A percentile compares a stretch with the other conserved stretches of the same genome.
Conservation (phyloP, 768 basidiomycete species). For the Boletus sp. region DNA sequence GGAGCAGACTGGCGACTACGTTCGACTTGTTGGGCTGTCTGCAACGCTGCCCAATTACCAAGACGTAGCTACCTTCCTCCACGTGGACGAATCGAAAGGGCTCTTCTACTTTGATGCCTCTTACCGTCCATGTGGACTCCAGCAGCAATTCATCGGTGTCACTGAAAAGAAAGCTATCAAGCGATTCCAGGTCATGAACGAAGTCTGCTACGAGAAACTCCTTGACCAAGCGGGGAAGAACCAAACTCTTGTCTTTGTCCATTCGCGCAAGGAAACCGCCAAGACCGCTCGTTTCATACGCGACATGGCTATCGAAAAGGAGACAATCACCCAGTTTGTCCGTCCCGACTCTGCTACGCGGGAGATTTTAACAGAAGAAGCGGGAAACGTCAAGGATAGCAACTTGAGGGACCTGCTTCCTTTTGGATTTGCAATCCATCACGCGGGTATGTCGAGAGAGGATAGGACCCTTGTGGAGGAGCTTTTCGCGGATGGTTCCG, state of each 20-base stretch:
- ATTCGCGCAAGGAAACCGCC: slow-evolving; percentile 96
- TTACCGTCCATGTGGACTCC: slow-evolving; percentile 90
- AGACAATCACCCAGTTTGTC: slow-evolving; percentile 94
- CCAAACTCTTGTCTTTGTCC: slow-evolving; percentile 94
- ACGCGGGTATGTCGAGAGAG: slow-evolving; percentile 92
- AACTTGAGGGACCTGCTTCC: slow-evolving; percentile 88
- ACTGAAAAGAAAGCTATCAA: slow-evolving; percentile 99
- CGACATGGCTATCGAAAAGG: slow-evolving; percentile 94
- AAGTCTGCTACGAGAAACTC: slow-evolving; percentile 98
- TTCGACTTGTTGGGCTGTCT: slow-evolving; percentile 91
- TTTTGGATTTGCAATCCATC: slow-evolving; percentile 97
- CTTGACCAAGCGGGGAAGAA: slow-evolving; percentile 89
- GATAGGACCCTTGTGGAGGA: slow-evolving; percentile 93
- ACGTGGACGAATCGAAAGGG: slow-evolving; percentile 88
- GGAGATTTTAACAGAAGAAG: slow-evolving; percentile 85
- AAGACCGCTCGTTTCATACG: slow-evolving; percentile 94
- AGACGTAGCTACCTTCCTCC: slow-evolving; percentile 96
- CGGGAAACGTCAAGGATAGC: slow-evolving; percentile 74
- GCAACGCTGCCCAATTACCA: slow-evolving; percentile 98
- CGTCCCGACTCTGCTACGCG: slow-evolving; percentile 88
- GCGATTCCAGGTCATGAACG: slow-evolving; percentile 96
- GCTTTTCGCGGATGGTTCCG: slow-evolving; percentile 85
- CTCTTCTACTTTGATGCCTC: slow-evolving; percentile 97
- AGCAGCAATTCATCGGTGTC: slow-evolving; percentile 95
- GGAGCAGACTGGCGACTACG: slow-evolving; percentile 92